phyloP scores from a whole-genome alignment of 768 basidiomycete genomes.

The Mycena floridula region DNA sequence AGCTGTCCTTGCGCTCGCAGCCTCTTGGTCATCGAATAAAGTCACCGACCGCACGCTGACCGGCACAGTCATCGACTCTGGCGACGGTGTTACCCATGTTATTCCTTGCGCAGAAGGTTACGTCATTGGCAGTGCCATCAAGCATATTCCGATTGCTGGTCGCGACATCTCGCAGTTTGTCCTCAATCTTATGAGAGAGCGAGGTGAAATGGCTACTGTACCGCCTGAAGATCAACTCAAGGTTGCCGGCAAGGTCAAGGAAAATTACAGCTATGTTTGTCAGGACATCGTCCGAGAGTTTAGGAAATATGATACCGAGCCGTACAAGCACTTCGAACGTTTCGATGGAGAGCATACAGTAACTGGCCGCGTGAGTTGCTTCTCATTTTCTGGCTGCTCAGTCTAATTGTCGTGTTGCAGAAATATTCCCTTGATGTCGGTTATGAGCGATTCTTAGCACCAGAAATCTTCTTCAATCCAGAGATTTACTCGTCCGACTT shows the following conservation, averaged over 20 bases:
- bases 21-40: constrained; percentile 91
- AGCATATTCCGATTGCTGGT: constrained; percentile 97
- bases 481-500: constrained; percentile 98
- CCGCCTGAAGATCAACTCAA: constrained; percentile 93
- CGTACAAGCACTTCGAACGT: constrained; percentile 89
- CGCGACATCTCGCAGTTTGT: constrained; percentile 97
- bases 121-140: constrained; percentile 98
- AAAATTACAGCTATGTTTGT: constrained; percentile 97
- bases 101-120: constrained; percentile 96
- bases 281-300: constrained; percentile 99
- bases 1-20: constrained; percentile 95
- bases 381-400: not conserved
- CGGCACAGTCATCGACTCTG: constrained; percentile 97
- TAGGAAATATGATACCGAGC: constrained; percentile 95
- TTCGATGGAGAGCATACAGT: constrained; percentile 93
- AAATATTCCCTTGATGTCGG: constrained; percentile 94
- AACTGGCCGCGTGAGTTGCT: constrained; percentile 69
- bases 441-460: constrained; percentile 97
- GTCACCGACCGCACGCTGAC: constrained; percentile 89
- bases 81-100: constrained; percentile 98
- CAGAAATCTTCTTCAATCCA: constrained; percentile 99
- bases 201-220: constrained; percentile 85
- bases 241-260: constrained; percentile 92
- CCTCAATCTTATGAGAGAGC: constrained; percentile 90
- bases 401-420: constrained; percentile 32